Evolutionary conservation across 768 basidiomycete species (phyloP).

Genomic region (Macrolepiota albuminosa): DNA sequence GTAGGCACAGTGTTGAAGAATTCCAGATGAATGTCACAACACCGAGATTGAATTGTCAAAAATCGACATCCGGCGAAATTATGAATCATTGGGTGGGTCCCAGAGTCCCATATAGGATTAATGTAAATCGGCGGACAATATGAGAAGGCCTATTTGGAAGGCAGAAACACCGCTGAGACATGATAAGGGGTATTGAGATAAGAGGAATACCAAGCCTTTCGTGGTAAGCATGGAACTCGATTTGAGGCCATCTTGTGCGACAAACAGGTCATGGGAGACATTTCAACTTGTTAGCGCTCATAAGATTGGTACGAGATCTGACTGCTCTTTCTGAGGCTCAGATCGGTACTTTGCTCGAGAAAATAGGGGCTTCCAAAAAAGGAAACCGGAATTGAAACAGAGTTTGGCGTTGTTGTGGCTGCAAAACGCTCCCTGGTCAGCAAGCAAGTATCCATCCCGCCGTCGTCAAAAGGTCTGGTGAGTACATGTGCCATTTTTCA

Average conservation of each 20-base stretch:
- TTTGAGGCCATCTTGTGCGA: neutral
- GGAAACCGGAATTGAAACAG: constrained; percentile 10
- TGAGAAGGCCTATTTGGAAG: neutral
- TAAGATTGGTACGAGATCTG: neutral
- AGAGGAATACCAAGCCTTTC: neutral
- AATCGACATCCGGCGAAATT: neutral
- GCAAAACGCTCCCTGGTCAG: constrained; percentile 21
- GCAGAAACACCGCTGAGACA: neutral
- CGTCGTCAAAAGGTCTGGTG: constrained; percentile 66
- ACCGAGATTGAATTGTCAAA: neutral
- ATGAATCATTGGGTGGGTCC: neutral
- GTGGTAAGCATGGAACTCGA: neutral
- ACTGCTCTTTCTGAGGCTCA: neutral
- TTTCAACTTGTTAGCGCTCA: neutral
- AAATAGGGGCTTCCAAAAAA: constrained; percentile 16
- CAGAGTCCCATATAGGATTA: too few relatives aligned
- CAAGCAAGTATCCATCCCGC: constrained; percentile 32
- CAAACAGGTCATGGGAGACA: neutral
- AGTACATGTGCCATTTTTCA: constrained; percentile 40
- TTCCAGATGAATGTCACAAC: neutral
- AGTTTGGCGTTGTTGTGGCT: constrained; percentile 30
- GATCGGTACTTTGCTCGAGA: neutral
- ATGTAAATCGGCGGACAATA: neutral
- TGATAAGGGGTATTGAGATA: neutral
- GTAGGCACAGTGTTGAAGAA: neutral